phyloP scores from a whole-genome alignment of 805 yeast genomes.

The Cyberlindnera maritima region DNA sequence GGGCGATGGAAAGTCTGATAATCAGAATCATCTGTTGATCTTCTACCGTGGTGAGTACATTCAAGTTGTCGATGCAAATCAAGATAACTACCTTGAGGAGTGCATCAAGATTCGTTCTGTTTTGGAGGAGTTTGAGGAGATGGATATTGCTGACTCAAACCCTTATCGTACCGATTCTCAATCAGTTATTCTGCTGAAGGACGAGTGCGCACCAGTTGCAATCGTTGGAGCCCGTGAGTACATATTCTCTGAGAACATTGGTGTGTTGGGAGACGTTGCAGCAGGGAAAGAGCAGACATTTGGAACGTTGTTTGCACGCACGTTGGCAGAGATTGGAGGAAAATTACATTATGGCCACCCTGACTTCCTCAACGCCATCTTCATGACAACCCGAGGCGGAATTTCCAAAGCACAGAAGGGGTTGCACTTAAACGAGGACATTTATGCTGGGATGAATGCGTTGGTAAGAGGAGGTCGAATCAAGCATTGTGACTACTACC shows the following conservation, averaged over 20 bases:
- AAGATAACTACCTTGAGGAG: conserved; percentile 93
- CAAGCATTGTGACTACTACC: conserved; percentile 92
- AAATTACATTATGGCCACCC: conserved; percentile 88
- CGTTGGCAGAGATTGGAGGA: conserved; percentile 79
- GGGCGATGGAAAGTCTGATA: conserved; percentile 96
- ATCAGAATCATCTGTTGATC: conserved; percentile 84
- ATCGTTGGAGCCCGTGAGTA: conserved; percentile 94
- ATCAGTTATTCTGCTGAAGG: conserved; percentile 15
- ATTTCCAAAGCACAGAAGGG: conserved; percentile 85
- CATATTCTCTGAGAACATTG: conserved; percentile 83
- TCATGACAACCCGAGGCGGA: conserved; percentile 85
- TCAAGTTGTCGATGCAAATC: conserved; percentile 94
- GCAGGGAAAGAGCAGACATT: conserved; percentile 89
- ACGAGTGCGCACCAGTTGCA: conserved; percentile 63
- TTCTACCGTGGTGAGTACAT: conserved; percentile 93
- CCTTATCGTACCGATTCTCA: conserved; percentile 61
- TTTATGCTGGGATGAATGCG: conserved; percentile 84
- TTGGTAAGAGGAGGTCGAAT: conserved; percentile 77
- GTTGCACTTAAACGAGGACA: conserved; percentile 79
- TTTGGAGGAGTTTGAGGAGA: conserved; percentile 87
- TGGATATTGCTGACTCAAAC: conserved; percentile 46
- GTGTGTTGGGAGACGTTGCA: conserved; percentile 80
- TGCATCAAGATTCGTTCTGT: conserved; percentile 88
- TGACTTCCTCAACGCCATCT: conserved; percentile 70
- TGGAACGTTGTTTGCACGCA: conserved; percentile 80